Percentiles rank a stretch among this genome's conserved stretches.
These are phyloP conservation scores for Scopulariopsis brevicaulis DNA, from an alignment of 2,329 filamentous ascomycete species.

Conservation along the genomic window DNA sequence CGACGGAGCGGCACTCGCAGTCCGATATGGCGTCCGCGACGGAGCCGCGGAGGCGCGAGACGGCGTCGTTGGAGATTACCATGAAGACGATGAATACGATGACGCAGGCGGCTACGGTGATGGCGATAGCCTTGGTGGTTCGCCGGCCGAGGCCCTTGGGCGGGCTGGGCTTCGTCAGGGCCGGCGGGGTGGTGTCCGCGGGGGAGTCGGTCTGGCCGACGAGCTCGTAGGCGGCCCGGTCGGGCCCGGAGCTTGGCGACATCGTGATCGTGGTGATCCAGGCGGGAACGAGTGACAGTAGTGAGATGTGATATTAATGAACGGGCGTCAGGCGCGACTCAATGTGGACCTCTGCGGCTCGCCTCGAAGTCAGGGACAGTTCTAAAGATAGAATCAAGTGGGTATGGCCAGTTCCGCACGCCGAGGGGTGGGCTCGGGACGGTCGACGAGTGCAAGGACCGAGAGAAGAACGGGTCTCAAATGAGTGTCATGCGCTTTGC, in stretches of 20 bases:
- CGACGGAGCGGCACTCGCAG: conserved; percentile 18
- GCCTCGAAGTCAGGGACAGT: neutral
- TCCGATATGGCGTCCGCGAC: neutral
- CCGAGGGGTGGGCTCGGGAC: neutral
- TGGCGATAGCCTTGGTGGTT: neutral
- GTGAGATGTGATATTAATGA: neutral
- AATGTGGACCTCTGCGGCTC: neutral
- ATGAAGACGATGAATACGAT: conserved; percentile 2
- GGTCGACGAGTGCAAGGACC: neutral
- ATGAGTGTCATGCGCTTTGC: neutral
- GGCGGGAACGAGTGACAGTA: neutral
- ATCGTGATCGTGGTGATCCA: neutral
- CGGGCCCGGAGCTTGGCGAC: neutral
- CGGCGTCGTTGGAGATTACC: conserved; percentile 4
- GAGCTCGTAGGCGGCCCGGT: neutral
- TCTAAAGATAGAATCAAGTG: neutral
- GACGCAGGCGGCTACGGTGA: conserved; percentile 1
- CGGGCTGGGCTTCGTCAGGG: neutral
- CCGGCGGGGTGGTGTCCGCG: neutral
- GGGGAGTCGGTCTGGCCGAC: neutral
- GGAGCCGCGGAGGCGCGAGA: neutral
- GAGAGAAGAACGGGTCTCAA: neutral
- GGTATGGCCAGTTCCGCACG: neutral
- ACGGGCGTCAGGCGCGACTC: neutral
- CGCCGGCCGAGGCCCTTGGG: neutral